phyloP scores from a whole-genome alignment of 2,329 filamentous ascomycete genomes.

The Chalaropsis ovoidea region DNA sequence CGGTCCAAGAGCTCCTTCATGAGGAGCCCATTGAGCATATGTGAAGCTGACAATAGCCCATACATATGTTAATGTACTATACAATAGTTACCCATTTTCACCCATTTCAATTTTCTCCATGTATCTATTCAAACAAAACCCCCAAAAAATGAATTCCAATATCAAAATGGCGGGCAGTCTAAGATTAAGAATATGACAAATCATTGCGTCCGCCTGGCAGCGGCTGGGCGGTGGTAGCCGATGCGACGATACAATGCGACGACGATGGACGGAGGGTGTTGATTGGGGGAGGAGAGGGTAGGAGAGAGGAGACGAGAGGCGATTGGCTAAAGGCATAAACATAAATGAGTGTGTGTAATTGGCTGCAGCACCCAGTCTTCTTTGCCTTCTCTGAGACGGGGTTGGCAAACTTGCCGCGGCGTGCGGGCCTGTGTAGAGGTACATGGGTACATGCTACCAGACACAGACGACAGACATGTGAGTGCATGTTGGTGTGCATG shows the following conservation, averaged over 20 bases:
- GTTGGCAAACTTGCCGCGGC: too few species aligned
- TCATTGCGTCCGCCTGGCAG: background rate
- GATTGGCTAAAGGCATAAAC: too few species aligned
- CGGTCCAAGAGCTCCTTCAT: constrained; percentile 57
- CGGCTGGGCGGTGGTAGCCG: constrained; percentile 1
- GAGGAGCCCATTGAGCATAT: constrained; percentile 75
- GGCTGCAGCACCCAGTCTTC: too few species aligned
- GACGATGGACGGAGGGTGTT: background rate
- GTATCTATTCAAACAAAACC: background rate
- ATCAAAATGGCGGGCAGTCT: background rate
- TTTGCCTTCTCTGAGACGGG: too few species aligned
- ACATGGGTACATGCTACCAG: background rate
- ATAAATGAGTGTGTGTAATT: background rate
- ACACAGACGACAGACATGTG: background rate
- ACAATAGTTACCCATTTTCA: too few species aligned
- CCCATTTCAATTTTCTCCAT: too few species aligned
- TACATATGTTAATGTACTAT: too few species aligned
- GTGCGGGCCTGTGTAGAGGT: too few species aligned
- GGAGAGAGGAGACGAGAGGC: background rate
- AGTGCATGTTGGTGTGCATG: background rate
- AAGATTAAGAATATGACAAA: constrained; percentile 8
- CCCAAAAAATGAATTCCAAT: background rate
- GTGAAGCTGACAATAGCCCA: constrained; percentile 22
- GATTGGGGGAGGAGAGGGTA: background rate
- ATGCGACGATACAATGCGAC: background rate